These are phyloP conservation scores for Baorangia bicolor DNA, from an alignment of 768 basidiomycete species.

Conservation along the genomic window DNA sequence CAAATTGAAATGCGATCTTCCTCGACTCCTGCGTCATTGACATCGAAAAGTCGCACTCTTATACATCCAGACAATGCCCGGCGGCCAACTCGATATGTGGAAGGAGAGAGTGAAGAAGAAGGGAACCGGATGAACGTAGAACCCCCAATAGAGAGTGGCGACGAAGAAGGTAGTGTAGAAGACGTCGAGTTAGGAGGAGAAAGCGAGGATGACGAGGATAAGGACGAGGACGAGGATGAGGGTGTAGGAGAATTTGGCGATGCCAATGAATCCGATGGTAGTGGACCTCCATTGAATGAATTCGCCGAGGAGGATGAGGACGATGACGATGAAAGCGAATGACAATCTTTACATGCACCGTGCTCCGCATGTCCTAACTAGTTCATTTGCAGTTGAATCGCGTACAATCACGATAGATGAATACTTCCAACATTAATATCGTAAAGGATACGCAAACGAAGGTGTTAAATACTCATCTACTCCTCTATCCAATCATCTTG, in stretches of 20 bases:
- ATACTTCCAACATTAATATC: slow-evolving; percentile 1
- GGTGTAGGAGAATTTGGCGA: slow-evolving; percentile 41
- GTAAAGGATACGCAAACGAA: background rate
- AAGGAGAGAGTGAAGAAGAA: slow-evolving; percentile 78
- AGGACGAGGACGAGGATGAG: slow-evolving; percentile 45
- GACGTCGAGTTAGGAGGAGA: slow-evolving; percentile 73
- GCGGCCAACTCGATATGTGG: slow-evolving; percentile 58
- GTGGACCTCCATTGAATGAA: slow-evolving; percentile 42
- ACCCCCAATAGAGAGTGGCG: slow-evolving; percentile 59
- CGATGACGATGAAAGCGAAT: slow-evolving; percentile 52
- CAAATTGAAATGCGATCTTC: slow-evolving; percentile 90
- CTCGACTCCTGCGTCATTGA: slow-evolving; percentile 57
- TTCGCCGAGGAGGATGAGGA: slow-evolving; percentile 65
- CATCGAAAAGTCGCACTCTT: slow-evolving; percentile 40
- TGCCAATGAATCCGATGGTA: slow-evolving; percentile 41
- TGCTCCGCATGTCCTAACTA: background rate
- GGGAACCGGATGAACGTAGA: slow-evolving; percentile 59
- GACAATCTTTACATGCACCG: background rate
- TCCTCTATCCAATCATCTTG: slow-evolving; percentile 71
- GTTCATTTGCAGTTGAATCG: background rate
- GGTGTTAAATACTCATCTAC: slow-evolving; percentile 21
- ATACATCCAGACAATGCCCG: slow-evolving; percentile 36
- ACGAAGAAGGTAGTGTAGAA: slow-evolving; percentile 74
- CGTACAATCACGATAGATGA: background rate
- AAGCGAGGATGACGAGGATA: slow-evolving; percentile 53